Evolutionary conservation across 2,329 filamentous ascomycete genomes (phyloP).

Genomic region (Magnaporthiopsis poae): DNA sequence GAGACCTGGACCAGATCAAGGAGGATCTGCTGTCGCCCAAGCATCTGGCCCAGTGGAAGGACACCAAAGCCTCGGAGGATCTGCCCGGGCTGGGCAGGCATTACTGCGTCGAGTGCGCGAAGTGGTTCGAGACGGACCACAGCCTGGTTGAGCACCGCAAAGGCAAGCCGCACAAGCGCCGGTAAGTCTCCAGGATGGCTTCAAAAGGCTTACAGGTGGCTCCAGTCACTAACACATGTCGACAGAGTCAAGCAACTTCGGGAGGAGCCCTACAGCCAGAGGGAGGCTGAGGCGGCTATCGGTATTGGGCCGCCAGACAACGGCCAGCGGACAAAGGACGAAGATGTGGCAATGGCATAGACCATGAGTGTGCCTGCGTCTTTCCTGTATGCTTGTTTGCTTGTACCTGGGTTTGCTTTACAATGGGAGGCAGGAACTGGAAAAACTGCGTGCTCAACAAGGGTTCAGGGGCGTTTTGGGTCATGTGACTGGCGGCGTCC

Average conservation of each 20-base stretch:
- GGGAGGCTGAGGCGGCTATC: constrained; percentile 71
- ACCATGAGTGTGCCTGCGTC: constrained; percentile 5
- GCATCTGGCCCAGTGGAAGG: constrained; percentile 71
- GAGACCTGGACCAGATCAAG: constrained; percentile 87
- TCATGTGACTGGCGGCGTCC: neutral
- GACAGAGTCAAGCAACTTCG: constrained; percentile 67
- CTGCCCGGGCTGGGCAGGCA: constrained; percentile 74
- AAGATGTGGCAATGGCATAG: constrained; percentile 12
- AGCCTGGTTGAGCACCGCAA: constrained; percentile 67
- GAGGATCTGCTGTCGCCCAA: constrained; percentile 68
- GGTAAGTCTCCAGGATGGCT: constrained; percentile 36
- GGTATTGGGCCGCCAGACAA: constrained; percentile 29
- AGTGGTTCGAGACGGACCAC: constrained; percentile 83
- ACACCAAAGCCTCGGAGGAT: constrained; percentile 72
- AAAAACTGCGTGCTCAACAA: neutral
- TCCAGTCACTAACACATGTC: constrained; percentile 11
- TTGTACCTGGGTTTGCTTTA: neutral
- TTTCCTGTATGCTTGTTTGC: neutral
- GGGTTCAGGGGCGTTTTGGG: neutral
- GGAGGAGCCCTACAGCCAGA: constrained; percentile 78
- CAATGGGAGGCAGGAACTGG: neutral
- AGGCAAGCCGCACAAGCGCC: constrained; percentile 88
- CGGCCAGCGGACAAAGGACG: neutral
- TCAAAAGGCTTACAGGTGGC: too few relatives aligned
- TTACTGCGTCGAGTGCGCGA: constrained; percentile 89